Evolutionary conservation across 257 asterid genomes (phyloP), one percentile per base, ranked within the genome.

Genomic region (Nicotiana sylvestris): DNA sequence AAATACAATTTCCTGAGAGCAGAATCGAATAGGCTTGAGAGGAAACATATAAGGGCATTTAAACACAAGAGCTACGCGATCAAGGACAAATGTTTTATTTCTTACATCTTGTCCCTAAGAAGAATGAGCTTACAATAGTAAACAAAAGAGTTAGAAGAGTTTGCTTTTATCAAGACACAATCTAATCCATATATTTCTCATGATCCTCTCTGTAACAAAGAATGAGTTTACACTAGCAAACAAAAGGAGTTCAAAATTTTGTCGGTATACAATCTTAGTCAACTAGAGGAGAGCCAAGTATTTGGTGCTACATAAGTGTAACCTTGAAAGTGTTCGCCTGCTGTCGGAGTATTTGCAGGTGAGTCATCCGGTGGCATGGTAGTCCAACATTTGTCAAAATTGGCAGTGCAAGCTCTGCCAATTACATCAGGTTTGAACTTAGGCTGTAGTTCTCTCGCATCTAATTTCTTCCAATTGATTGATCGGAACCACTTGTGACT

Each of bases 311-410:
- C 87, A 12, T 93, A 95, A 35, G 98, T 93, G 67, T 95, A 95
- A 85, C 98, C 97, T n/a, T 89, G 97, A 83, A 95, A 95, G 85
- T 91, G 94, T 88, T 90, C 98, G 46, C 93, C 95, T 4, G 97
- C 81, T 3, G 98, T 95, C 6, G 98, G 98, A 4, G 98, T 95
- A 9, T 98, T 82, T 74, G 98, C 96, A 18, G 97, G 98, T 17
- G 98, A 93, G 89, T 95, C 98, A 30, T 93, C 98, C 3, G 78
- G 91, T 60, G 98, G 97, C 98, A 95, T 95, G 7, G 90, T 82
- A 6, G 98, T 95, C 98, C 98, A 95, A 81, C 98, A 93, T 82
- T 79, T 89, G 62, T 95, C 98, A 27, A 95, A 95, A 89, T 95
- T 95, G 16, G 95, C 98, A 0, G 98, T 95, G 93, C 98, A 95